These are phyloP conservation scores for Fagopyrum homotropicum DNA, from an alignment of 148 eudicot species.

Conservation along the genomic window DNA sequence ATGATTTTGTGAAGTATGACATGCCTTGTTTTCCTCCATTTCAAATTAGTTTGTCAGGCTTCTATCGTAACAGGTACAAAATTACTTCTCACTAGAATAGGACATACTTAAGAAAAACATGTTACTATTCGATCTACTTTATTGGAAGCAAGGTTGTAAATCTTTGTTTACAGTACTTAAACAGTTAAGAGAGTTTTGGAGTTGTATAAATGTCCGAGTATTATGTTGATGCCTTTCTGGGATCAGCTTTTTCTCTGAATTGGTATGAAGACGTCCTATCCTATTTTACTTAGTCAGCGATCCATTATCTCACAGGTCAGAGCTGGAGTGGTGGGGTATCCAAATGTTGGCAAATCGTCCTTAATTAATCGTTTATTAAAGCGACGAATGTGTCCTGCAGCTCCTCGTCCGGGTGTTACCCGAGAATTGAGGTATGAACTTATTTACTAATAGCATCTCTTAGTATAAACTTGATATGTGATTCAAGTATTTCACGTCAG, in stretches of 20 bases:
- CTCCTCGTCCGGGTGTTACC: conserved; percentile 98
- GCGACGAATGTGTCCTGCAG: conserved; percentile 93
- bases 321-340: conserved; percentile 97
- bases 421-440: conserved; percentile 67
- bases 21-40: background rate
- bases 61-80: background rate
- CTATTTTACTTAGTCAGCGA: background rate
- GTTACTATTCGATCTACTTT: background rate
- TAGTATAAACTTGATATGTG: background rate
- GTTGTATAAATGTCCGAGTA: background rate
- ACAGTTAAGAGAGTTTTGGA: background rate
- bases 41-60: background rate
- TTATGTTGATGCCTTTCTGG: conserved; percentile 1
- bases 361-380: conserved; percentile 90
- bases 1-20: background rate
- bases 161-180: background rate
- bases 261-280: background rate
- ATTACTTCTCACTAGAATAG: background rate
- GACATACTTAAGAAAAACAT: background rate
- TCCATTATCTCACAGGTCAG: conserved; percentile 58
- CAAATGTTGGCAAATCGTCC: conserved; percentile 98
- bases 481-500: background rate
- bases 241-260: background rate
- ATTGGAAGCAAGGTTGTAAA: background rate
- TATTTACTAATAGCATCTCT: background rate